Evolutionary conservation across 345 rosid species (phyloP), one percentile per base, ranked within the genome.

Genomic region (Salix viminalis): DNA sequence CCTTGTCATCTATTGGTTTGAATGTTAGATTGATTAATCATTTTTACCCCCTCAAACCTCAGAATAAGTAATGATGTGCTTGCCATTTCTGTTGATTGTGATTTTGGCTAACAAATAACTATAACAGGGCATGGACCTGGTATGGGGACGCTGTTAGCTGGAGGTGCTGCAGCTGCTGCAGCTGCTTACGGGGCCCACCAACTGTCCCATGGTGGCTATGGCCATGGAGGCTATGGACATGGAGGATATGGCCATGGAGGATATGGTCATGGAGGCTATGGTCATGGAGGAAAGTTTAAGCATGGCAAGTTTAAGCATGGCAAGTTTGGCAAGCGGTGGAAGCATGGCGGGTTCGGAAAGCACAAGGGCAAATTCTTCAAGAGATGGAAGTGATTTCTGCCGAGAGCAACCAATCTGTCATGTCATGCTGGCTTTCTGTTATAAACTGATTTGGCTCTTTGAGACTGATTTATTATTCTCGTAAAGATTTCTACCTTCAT

Each of bases 181-280:
- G 90, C 91, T 10, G 89, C 88, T 42, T 93, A 88, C 36, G 86
- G 93, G 75, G 89, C 93, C 71, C 94, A 91, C 81, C 93, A 88
- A 1, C 1, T 65, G 73, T 26, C 89, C 24, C 97, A 90, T 4
- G 90, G 93, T 24, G 12, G n/a, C n/a, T n/a, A n/a, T n/a, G n/a
- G n/a, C n/a, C n/a, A n/a, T n/a, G n/a, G n/a, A n/a, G n/a, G n/a
- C n/a, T n/a, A n/a, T n/a, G n/a, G n/a, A n/a, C n/a, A n/a, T n/a
- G n/a, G n/a, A n/a, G n/a, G n/a, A n/a, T n/a, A n/a, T n/a, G n/a
- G n/a, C n/a, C n/a, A n/a, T n/a, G n/a, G n/a, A n/a, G n/a, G n/a
- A n/a, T n/a, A n/a, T n/a, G n/a, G n/a, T n/a, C n/a, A n/a, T n/a
- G n/a, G n/a, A n/a, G n/a, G 30, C 79, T 78, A 81, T 60, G 87